Evolutionary conservation across 768 basidiomycete genomes (phyloP).

Genomic region (Macrolepiota fuliginosa): DNA sequence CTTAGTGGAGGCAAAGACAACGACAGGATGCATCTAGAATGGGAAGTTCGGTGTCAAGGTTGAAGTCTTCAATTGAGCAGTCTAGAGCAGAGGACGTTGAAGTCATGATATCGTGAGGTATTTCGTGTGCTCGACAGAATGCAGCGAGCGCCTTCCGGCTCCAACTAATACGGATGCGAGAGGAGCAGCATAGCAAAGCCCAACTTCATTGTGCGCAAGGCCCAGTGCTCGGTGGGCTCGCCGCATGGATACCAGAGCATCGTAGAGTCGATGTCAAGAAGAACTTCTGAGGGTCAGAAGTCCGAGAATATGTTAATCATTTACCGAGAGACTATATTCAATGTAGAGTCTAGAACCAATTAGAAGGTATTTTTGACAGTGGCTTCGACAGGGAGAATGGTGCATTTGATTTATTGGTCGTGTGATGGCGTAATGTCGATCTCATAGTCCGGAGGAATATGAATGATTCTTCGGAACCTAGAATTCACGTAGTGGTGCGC

Average conservation of each 20-base stretch:
- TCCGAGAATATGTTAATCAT: background rate
- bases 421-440: too few species aligned
- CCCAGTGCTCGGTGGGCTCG: background rate
- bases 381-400: background rate
- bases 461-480: too few species aligned
- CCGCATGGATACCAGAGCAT: background rate
- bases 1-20: background rate
- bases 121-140: too few species aligned
- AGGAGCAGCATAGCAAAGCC: too few species aligned
- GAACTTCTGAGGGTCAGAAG: background rate
- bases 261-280: background rate
- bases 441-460: too few species aligned
- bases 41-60: too few species aligned
- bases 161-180: too few species aligned
- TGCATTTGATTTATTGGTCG: background rate
- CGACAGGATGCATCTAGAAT: background rate
- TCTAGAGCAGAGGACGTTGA: too few species aligned
- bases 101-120: too few species aligned
- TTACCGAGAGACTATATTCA: background rate
- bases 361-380: background rate
- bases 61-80: too few species aligned
- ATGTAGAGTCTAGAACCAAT: background rate
- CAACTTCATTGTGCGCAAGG: background rate
- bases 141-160: too few species aligned
- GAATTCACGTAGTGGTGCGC: too few species aligned